Conservation (phyloP, 495 filamentous ascomycete species). For the Evansstolkia leycettana region DNA sequence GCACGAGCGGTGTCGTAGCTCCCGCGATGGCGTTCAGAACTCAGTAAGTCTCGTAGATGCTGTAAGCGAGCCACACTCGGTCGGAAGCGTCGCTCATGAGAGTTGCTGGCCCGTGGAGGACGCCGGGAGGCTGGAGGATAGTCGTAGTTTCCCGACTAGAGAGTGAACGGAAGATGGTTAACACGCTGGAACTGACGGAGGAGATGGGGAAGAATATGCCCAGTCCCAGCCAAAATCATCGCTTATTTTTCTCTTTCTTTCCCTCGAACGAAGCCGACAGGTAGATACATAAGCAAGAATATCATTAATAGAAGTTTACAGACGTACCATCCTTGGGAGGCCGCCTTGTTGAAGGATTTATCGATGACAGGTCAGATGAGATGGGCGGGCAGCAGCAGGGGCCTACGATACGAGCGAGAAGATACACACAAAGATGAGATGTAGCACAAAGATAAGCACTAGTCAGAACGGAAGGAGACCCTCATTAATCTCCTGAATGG, state of each 20-base stretch:
- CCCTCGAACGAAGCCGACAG: too few relatives aligned
- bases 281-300: neutral
- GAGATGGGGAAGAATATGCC: too few relatives aligned
- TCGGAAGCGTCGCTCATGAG: slow-evolving; percentile 9
- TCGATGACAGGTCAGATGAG: neutral
- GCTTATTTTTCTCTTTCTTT: too few relatives aligned
- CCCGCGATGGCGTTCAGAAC: slow-evolving; percentile 19
- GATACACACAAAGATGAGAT: neutral
- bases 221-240: too few relatives aligned
- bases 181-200: slow-evolving; percentile 1
- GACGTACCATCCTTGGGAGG: slow-evolving; percentile 11
- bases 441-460: too few relatives aligned
- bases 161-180: slow-evolving; percentile 6
- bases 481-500: too few relatives aligned
- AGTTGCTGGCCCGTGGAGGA: slow-evolving; percentile 10
- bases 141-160: slow-evolving; percentile 49
- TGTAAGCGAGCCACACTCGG: slow-evolving; percentile 11
- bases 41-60: slow-evolving; percentile 29
- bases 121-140: slow-evolving; percentile 39
- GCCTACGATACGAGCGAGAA: neutral
- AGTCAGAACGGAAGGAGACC: too few relatives aligned
- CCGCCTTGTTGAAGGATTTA: neutral
- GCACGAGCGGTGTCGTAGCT: slow-evolving; percentile 25
- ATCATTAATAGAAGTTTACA: neutral
- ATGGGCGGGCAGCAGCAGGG: neutral